These are phyloP conservation scores for Globisporangium uncinulatum DNA, from an alignment of 352 stramenopile species.

Conservation along the genomic window DNA sequence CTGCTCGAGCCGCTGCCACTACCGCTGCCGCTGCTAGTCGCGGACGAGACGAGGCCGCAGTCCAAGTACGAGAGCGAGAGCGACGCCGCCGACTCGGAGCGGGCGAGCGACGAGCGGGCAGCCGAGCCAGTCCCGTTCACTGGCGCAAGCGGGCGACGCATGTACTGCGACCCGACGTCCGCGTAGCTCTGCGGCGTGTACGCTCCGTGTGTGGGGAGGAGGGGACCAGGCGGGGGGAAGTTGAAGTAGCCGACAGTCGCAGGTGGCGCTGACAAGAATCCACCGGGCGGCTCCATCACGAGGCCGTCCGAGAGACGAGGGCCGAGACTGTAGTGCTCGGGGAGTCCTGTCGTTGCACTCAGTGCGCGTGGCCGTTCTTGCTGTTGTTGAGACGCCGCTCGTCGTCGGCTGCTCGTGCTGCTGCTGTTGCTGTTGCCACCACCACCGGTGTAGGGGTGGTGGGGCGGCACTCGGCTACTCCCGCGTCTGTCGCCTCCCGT, in stretches of 20 bases:
- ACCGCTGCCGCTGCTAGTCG: slow-evolving; percentile 4
- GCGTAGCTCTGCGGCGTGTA: slow-evolving; percentile 11
- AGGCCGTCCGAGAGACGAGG: slow-evolving; percentile 34
- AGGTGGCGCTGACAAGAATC: slow-evolving; percentile 10
- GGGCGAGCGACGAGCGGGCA: slow-evolving; percentile 17
- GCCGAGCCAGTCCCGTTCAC: slow-evolving; percentile 21
- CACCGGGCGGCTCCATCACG: slow-evolving; percentile 33
- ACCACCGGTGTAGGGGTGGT: not conserved
- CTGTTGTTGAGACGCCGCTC: slow-evolving; percentile 8
- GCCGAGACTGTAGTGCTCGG: slow-evolving; percentile 18
- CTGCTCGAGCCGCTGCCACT: slow-evolving; percentile 1
- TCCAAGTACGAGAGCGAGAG: slow-evolving; percentile 5
- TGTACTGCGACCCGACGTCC: slow-evolving; percentile 6
- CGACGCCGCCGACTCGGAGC: slow-evolving; percentile 20
- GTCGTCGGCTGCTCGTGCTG: slow-evolving; percentile 1
- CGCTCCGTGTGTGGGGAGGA: slow-evolving; percentile 15
- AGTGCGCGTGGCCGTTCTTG: slow-evolving; percentile 17
- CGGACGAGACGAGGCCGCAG: no score
- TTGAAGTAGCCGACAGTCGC: slow-evolving; percentile 5
- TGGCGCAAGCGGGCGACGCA: slow-evolving; percentile 27
- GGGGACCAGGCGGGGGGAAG: slow-evolving; percentile 6
- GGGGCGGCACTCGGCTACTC: not conserved
- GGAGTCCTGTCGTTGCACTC: slow-evolving; percentile 13
- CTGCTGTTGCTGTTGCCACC: no score
- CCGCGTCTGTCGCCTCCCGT: not conserved